Evolutionary conservation across 805 yeast species (phyloP).

Genomic region (Tetrapisispora nanseiensis): DNA sequence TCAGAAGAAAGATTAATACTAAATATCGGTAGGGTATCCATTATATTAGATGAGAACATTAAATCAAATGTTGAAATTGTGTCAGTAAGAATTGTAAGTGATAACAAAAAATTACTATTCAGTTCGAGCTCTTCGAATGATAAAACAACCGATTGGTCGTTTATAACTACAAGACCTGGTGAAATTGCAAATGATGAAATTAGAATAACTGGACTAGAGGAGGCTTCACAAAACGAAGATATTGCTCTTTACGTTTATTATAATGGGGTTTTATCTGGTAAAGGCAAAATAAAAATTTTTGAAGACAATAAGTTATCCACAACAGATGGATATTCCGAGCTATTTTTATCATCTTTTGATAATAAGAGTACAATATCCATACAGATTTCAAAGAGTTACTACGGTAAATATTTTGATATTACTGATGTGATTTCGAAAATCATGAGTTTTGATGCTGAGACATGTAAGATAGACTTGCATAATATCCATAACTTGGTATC

Average conservation of each 20-base stretch:
- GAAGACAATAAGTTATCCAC: conserved; percentile 39
- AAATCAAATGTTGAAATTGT: conserved; percentile 8
- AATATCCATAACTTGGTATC: not conserved
- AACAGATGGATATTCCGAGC: conserved; percentile 35
- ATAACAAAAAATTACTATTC: conserved; percentile 61
- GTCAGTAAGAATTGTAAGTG: conserved; percentile 20
- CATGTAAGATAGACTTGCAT: too few species aligned
- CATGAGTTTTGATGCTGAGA: not conserved
- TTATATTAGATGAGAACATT: conserved; percentile 3
- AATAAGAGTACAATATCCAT: conserved; percentile 35
- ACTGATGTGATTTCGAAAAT: not conserved
- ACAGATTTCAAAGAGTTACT: conserved; percentile 52
- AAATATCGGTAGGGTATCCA: conserved; percentile 38
- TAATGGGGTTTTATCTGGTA: conserved; percentile 56
- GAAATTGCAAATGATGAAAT: conserved; percentile 68
- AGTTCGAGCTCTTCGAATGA: conserved; percentile 19
- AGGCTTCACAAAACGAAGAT: conserved; percentile 41
- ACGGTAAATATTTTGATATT: conserved; percentile 49
- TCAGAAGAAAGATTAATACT: conserved; percentile 53
- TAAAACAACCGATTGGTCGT: conserved; percentile 45
- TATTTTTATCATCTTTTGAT: conserved; percentile 37
- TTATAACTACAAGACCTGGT: conserved; percentile 59
- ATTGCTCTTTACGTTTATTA: conserved; percentile 47
- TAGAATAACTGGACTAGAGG: conserved; percentile 49
- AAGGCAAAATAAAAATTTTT: conserved; percentile 43